Percentiles rank a stretch among this genome's conserved stretches.
Evolutionary conservation across 2,329 filamentous ascomycete species (phyloP).

Genomic region (Colletotrichum aenigma): DNA sequence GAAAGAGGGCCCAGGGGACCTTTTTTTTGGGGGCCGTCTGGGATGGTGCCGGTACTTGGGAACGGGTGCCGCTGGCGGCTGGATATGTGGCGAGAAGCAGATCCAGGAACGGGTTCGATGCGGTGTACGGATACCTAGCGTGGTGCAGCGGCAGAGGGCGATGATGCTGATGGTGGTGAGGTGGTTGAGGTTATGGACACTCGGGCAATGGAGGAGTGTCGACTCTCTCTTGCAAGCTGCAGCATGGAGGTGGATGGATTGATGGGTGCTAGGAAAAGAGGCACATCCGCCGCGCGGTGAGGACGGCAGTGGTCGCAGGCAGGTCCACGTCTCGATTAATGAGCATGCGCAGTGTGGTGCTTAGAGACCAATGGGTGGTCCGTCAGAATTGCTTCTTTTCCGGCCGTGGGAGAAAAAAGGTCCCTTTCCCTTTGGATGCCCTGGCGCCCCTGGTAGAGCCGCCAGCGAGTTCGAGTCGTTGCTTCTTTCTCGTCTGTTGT

Average conservation of each 20-base stretch:
- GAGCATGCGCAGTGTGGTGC: background rate
- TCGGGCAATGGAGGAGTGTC: background rate
- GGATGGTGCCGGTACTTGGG: constrained; percentile 11
- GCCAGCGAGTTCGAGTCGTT: constrained; percentile 1
- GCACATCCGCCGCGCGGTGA: background rate
- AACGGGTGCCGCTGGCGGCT: background rate
- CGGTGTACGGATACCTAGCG: background rate
- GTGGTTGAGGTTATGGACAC: background rate
- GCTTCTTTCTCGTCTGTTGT: constrained; percentile 10
- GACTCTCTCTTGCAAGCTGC: no score
- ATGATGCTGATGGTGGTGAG: background rate
- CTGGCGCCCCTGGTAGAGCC: background rate
- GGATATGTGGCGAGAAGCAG: constrained; percentile 3
- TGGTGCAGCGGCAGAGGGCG: background rate
- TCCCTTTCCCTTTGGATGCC: background rate
- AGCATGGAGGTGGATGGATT: background rate
- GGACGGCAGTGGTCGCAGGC: background rate
- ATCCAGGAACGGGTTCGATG: constrained; percentile 8
- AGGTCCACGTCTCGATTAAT: background rate
- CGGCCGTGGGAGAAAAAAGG: background rate
- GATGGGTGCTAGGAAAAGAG: background rate
- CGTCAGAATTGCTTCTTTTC: constrained; percentile 4
- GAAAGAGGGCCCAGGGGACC: background rate
- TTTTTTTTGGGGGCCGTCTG: background rate
- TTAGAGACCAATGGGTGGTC: background rate